A percentile compares a stretch with the other conserved stretches of the same genome.
These are phyloP conservation scores for Calycina marina DNA, from an alignment of 2,329 filamentous ascomycete species.

Conservation along the genomic window DNA sequence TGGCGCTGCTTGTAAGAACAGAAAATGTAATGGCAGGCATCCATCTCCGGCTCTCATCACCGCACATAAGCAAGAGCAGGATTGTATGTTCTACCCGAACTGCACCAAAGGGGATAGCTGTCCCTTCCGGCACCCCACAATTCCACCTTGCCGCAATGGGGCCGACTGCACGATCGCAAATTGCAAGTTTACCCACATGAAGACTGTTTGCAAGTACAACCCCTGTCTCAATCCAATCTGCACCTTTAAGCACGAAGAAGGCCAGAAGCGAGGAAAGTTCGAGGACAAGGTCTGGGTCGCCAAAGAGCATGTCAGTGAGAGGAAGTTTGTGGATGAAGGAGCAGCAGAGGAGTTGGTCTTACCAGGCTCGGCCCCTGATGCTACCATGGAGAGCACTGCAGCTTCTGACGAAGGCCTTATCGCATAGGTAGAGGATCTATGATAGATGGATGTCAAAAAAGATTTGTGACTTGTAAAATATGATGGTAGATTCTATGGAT, in stretches of 20 bases:
- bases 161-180: conserved; percentile 66
- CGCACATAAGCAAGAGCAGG: conserved; percentile 66
- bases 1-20: conserved; percentile 87
- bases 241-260: conserved; percentile 78
- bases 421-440: conserved; percentile 11
- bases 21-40: conserved; percentile 82
- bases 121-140: conserved; percentile 75
- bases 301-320: conserved; percentile 66
- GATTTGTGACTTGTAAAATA: background rate
- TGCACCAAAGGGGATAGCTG: conserved; percentile 71
- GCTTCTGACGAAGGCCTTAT: conserved; percentile 11
- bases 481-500: background rate
- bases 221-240: conserved; percentile 85
- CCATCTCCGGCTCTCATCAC: conserved; percentile 75
- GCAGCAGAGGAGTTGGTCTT: conserved; percentile 37
- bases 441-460: background rate
- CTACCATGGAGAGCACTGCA: conserved; percentile 3
- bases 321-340: conserved; percentile 68
- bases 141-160: conserved; percentile 82
- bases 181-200: conserved; percentile 83
- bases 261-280: conserved; percentile 69
- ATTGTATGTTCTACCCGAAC: conserved; percentile 85
- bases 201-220: conserved; percentile 76
- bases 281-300: conserved; percentile 87
- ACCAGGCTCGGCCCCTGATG: conserved; percentile 12